These are phyloP conservation scores for Hanseniaspora mollemarum DNA, from an alignment of 805 yeast genomes.

Conservation along the genomic window DNA sequence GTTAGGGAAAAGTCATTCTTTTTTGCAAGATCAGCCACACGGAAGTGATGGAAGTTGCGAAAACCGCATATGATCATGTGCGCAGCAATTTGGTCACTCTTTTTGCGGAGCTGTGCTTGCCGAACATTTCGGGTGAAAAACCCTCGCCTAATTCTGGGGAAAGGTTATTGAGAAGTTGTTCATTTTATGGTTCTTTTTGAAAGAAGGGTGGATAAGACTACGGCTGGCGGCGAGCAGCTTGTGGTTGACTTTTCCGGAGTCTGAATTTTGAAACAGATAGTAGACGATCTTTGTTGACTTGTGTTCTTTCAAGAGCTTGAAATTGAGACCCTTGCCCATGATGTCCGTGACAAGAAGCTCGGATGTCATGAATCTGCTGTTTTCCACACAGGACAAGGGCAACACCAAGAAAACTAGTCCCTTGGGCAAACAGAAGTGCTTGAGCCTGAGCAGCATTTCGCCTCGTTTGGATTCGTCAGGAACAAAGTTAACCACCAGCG, in stretches of 20 bases:
- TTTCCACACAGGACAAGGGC: constrained; percentile 75
- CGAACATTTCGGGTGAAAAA: background rate
- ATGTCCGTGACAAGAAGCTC: constrained; percentile 30
- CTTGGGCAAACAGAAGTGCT: constrained; percentile 33
- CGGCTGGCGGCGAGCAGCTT: background rate
- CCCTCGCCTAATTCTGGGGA: too few species aligned
- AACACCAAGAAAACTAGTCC: constrained; percentile 58
- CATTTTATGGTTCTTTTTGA: background rate
- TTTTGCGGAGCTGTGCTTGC: background rate
- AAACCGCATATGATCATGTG: constrained; percentile 10
- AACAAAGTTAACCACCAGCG: constrained; percentile 80
- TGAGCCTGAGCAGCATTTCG: constrained; percentile 55
- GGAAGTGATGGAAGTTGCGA: background rate
- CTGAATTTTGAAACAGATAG: constrained; percentile 48
- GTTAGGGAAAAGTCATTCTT: constrained; percentile 5
- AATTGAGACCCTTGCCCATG: constrained; percentile 56
- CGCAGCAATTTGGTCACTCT: too few species aligned
- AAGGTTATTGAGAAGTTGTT: constrained; percentile 6
- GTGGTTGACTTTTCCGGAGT: constrained; percentile 17
- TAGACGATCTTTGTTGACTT: constrained; percentile 65
- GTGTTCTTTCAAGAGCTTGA: constrained; percentile 35
- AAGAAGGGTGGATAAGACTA: background rate
- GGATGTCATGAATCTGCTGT: constrained; percentile 63
- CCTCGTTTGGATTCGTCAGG: constrained; percentile 64
- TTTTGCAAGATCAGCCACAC: constrained; percentile 7